Base-by-base conservation (phyloP, 1,284 basidiomycete species). In the Rhodofomes roseus region DNA sequence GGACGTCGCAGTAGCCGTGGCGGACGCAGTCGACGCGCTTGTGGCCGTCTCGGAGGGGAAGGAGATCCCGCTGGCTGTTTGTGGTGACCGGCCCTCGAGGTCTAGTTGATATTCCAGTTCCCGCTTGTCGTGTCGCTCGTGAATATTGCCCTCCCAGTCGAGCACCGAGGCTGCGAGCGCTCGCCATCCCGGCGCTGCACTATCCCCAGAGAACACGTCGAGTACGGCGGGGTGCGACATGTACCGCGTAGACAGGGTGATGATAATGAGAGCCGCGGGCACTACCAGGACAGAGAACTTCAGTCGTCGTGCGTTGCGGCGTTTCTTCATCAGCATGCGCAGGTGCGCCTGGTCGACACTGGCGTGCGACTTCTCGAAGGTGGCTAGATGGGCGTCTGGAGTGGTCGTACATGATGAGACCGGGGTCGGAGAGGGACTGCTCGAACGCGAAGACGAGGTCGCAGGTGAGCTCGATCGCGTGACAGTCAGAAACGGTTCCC, bases 251-350 rank as follows among this genome's bases (percentile, higher is more conserved):
- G 78, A 81, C 11, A 75, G 67, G 4, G 83, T 82, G 60, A 89
- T 77, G 44, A 84, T 60, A 37, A 85, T 68, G 55, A 90, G 76
- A 23, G 76, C 63, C 11, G 84, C 62, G 12, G 86, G 86, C 1
- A 87, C 77, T 39, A 85, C 63, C 44, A 89, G 62, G 52, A 85
- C 76, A 2, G 79, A 74, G 78, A 79, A 82, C 63, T 74, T 72
- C 62, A 76, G 78, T 25, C 78, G 73, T 34, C 79, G 77, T 9
- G 75, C 78, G 16, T 71, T 72, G 20, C 73, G 72, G 55, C 71
- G 77, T 70, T 82, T 85, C 60, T 36, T 25, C 46, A 34, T 34
- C 25, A 59, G 25, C 2, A 52, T 36, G 6, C 40, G 60, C 1
- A 53, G 40, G 39, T 62, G 37, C 29, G 46, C 51, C 27, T 43